These are phyloP conservation scores for Arabidopsis hybrid DNA, from an alignment of 441 rosid genomes.

Conservation along the genomic window DNA sequence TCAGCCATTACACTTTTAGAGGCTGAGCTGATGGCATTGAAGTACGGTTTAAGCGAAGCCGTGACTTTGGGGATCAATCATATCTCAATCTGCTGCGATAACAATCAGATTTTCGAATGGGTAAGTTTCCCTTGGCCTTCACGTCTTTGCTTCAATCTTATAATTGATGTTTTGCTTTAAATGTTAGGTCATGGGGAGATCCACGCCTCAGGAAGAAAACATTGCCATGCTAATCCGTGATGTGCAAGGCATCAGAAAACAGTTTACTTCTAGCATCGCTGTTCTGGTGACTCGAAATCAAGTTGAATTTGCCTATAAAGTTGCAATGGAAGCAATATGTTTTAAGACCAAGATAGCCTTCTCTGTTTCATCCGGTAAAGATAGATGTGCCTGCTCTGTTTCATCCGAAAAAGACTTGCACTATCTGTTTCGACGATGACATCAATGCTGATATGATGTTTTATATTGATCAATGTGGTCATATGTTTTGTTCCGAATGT, in stretches of 20 bases:
- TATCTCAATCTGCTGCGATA: constrained; percentile 51
- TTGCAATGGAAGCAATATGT: constrained; percentile 19
- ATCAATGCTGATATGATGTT: constrained; percentile 53
- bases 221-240: not conserved
- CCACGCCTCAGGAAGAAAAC: not conserved
- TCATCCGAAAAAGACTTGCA: not conserved
- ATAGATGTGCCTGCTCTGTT: not conserved
- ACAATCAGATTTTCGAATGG: constrained; percentile 49
- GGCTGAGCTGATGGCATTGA: constrained; percentile 56
- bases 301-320: constrained; percentile 7
- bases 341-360: not conserved
- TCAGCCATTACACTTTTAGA: not conserved
- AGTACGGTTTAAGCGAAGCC: constrained; percentile 66
- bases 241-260: constrained; percentile 11
- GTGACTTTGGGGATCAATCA: constrained; percentile 52
- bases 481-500: constrained; percentile 73
- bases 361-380: not conserved
- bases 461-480: constrained; percentile 57
- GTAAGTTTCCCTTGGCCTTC: constrained; percentile 36
- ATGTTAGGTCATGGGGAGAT: not conserved
- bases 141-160: not conserved
- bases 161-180: not conserved
- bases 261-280: not conserved
- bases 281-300: constrained; percentile 7
- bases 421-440: constrained; percentile 45